phyloP scores from a whole-genome alignment of 352 stramenopile species.

The Lagenidium giganteum region DNA sequence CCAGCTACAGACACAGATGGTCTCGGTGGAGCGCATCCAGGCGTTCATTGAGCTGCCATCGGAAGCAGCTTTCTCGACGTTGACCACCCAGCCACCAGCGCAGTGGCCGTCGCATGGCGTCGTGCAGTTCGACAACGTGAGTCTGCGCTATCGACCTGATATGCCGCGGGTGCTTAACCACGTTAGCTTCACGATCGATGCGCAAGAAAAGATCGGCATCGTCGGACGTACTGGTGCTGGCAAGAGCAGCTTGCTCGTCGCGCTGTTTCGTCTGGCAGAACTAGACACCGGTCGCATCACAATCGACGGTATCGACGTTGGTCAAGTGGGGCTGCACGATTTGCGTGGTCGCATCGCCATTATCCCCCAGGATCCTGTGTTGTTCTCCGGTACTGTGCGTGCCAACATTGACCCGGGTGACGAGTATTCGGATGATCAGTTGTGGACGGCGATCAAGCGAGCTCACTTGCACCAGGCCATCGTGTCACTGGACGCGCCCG shows the following conservation, averaged over 20 bases:
- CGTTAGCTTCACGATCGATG: slow-evolving; percentile 17
- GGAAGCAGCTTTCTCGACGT: slow-evolving; percentile 34
- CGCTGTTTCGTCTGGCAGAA: slow-evolving; percentile 25
- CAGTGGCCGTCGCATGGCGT: slow-evolving; percentile 19
- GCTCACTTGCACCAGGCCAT: slow-evolving; percentile 19
- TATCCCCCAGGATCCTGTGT: slow-evolving; percentile 79
- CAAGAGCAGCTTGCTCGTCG: slow-evolving; percentile 28
- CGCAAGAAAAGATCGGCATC: slow-evolving; percentile 16
- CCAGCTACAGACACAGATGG: slow-evolving; percentile 63
- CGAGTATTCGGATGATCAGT: slow-evolving; percentile 42
- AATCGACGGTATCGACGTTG: slow-evolving; percentile 83
- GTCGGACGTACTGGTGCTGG: slow-evolving; percentile 14
- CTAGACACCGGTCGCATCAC: slow-evolving; percentile 41
- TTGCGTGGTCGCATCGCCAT: slow-evolving; percentile 22
- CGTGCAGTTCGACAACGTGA: slow-evolving; percentile 25
- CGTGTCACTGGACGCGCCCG: slow-evolving; percentile 63
- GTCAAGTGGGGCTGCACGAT: slow-evolving; percentile 21
- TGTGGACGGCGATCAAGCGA: slow-evolving; percentile 23
- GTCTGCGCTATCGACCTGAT: slow-evolving; percentile 27
- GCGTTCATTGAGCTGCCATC: slow-evolving; percentile 52
- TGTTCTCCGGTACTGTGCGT: slow-evolving; percentile 85
- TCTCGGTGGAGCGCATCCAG: slow-evolving; percentile 65
- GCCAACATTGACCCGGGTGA: slow-evolving; percentile 87
- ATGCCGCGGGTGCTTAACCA: slow-evolving; percentile 24
- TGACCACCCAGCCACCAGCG: slow-evolving; percentile 2